phyloP scores from a whole-genome alignment of 2,329 filamentous ascomycete species.

The Stromatinia cepivora region DNA sequence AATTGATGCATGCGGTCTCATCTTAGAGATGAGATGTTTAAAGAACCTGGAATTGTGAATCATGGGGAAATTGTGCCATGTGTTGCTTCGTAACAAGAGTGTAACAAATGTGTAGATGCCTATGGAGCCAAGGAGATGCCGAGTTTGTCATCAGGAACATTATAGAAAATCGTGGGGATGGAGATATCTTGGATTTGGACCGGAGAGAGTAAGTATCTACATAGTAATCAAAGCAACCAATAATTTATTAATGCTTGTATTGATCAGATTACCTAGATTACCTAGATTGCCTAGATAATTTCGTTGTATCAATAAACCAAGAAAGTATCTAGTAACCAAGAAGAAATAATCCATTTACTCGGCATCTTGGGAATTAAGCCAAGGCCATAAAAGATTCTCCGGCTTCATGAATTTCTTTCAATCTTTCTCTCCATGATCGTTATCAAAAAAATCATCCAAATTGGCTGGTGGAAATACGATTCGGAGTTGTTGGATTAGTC shows the following conservation, averaged over 20 bases:
- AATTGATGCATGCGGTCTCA: background rate
- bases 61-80: conserved; percentile 1
- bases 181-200: conserved; percentile 2
- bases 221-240: background rate
- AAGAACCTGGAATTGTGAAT: background rate
- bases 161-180: conserved; percentile 1
- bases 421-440: background rate
- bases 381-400: background rate
- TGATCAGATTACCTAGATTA: background rate
- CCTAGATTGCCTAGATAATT: background rate
- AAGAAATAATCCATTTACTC: background rate
- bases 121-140: background rate
- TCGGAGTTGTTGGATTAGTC: conserved; percentile 13
- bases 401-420: background rate
- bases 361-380: background rate
- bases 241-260: background rate
- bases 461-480: conserved; percentile 18
- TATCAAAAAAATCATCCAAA: background rate
- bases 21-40: background rate
- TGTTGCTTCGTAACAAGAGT: background rate
- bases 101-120: background rate
- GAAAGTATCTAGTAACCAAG: background rate
- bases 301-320: background rate
- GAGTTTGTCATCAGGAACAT: conserved; percentile 6
- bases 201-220: background rate